Evolutionary conservation across 306 rosid species (phyloP).

Genomic region (Cucurbita ficifolia): DNA sequence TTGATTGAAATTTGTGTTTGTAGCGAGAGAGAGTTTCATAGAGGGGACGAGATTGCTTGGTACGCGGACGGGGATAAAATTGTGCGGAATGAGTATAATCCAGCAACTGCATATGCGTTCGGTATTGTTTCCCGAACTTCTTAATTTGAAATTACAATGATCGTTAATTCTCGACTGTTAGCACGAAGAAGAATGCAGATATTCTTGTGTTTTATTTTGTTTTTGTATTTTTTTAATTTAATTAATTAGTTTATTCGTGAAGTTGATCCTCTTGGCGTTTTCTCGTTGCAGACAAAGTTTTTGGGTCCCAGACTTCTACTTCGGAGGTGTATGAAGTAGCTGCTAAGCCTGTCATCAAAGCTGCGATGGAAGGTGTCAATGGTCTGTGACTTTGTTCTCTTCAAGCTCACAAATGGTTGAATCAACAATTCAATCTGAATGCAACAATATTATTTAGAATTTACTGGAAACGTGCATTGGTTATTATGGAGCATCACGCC

Average conservation of each 20-base stretch:
- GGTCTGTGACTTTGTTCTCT: conserved; percentile 30
- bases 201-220: neutral
- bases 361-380: conserved; percentile 97
- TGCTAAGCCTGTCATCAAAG: conserved; percentile 87
- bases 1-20: conserved; percentile 23
- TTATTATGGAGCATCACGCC: neutral
- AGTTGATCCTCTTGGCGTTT: conserved; percentile 15
- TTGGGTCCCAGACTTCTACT: conserved; percentile 67
- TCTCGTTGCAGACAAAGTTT: conserved; percentile 71
- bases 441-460: neutral
- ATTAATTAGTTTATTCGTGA: neutral
- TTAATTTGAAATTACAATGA: neutral
- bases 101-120: conserved; percentile 86
- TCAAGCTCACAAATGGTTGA: neutral
- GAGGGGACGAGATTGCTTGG: conserved; percentile 94
- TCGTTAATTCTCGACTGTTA: neutral
- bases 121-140: conserved; percentile 27
- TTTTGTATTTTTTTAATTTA: no score
- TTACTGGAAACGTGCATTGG: neutral
- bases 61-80: conserved; percentile 89
- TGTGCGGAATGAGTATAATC: conserved; percentile 86
- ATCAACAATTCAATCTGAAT: neutral
- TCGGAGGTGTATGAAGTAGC: conserved; percentile 94
- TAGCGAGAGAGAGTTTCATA: conserved; percentile 96
- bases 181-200: neutral